Evolutionary conservation across 2,329 filamentous ascomycete genomes (phyloP).

Genomic region (Alternaria dauci): DNA sequence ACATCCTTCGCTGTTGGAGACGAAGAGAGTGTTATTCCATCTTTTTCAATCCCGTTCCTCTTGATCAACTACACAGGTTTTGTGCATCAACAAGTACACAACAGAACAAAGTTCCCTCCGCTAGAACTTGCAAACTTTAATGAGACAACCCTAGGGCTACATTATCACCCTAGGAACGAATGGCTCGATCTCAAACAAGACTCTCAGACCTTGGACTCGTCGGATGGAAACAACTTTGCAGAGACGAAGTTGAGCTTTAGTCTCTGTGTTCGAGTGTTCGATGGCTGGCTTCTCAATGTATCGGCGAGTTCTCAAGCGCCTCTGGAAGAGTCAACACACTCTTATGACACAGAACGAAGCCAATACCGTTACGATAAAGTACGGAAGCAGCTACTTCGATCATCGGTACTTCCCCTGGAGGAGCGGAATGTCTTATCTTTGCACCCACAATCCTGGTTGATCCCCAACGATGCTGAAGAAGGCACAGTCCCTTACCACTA

Average conservation of each 20-base stretch:
- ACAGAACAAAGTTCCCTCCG: neutral
- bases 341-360: neutral
- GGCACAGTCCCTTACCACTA: neutral
- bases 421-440: neutral
- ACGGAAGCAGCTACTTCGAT: neutral
- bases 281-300: neutral
- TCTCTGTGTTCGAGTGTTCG: neutral
- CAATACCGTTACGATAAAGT: neutral
- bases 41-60: rapidly evolving
- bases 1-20: too few species aligned
- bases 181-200: neutral
- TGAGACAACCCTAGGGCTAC: neutral
- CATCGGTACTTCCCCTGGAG: rapidly evolving
- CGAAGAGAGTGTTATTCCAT: too few species aligned
- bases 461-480: neutral
- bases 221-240: neutral
- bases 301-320: neutral
- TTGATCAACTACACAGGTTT: neutral
- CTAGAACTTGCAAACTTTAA: neutral
- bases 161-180: neutral
- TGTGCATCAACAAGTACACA: neutral
- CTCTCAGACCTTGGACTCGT: neutral
- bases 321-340: neutral
- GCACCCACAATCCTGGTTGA: neutral
- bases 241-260: neutral